Percentiles rank a stretch among this genome's conserved stretches.
phyloP scores from a whole-genome alignment of 352 stramenopile species.

The Phytophthora meadii region DNA sequence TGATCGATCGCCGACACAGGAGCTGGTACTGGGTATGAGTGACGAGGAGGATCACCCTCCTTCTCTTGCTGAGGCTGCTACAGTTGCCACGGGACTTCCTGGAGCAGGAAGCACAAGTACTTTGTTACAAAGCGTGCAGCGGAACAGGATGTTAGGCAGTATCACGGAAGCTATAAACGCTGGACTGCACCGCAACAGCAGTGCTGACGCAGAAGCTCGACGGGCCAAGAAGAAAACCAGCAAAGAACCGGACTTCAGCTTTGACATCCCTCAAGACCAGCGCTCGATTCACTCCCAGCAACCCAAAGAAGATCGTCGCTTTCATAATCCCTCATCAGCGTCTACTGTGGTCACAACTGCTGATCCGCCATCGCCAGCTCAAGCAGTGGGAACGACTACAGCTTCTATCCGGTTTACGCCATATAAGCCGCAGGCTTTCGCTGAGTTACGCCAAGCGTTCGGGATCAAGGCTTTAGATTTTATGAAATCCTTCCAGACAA shows the following conservation, averaged over 20 bases:
- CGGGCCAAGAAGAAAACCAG: constrained; percentile 25
- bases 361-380: constrained; percentile 4
- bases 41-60: constrained; percentile 18
- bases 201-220: constrained; percentile 22
- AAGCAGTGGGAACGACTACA: constrained; percentile 15
- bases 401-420: constrained; percentile 75
- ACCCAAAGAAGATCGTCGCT: constrained; percentile 15
- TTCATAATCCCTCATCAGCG: constrained; percentile 29
- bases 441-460: constrained; percentile 73
- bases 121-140: constrained; percentile 30
- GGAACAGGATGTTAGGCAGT: constrained; percentile 34
- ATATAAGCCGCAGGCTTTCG: constrained; percentile 78
- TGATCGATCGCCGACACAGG: constrained; percentile 58
- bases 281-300: constrained; percentile 27
- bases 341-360: constrained; percentile 31
- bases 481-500: constrained; percentile 76
- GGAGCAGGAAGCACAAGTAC: constrained; percentile 15
- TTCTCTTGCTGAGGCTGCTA: constrained; percentile 29
- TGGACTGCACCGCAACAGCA: constrained; percentile 37
- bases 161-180: constrained; percentile 39
- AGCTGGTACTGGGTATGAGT: constrained; percentile 36
- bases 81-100: constrained; percentile 27
- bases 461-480: constrained; percentile 76
- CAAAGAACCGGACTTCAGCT: constrained; percentile 37
- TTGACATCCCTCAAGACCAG: constrained; percentile 44